phyloP scores from a whole-genome alignment of 1,284 basidiomycete species.

The Rhodotorula sp. region DNA sequence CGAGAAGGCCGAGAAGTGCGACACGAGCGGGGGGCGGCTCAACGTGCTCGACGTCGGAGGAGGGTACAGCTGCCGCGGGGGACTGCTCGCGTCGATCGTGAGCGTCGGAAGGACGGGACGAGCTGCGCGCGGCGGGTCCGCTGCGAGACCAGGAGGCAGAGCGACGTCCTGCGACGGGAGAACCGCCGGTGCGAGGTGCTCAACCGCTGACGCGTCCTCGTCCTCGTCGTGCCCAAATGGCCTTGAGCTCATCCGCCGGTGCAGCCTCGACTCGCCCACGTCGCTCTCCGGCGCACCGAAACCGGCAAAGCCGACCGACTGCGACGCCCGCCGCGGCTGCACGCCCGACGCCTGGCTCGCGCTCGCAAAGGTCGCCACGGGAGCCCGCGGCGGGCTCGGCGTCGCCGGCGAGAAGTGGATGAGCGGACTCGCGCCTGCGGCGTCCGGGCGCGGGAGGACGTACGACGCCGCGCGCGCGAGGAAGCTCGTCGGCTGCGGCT shows the following conservation, averaged over 20 bases:
- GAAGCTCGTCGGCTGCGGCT: background rate
- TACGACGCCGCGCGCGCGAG: background rate
- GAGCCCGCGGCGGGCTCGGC: constrained; percentile 2
- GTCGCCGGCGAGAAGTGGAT: constrained; percentile 16
- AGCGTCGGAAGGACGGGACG: background rate
- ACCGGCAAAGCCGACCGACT: background rate
- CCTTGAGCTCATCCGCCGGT: constrained; percentile 21
- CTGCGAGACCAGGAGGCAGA: background rate
- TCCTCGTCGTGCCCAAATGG: constrained; percentile 1
- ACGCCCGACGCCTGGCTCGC: background rate
- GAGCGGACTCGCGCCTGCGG: background rate
- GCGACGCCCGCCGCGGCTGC: background rate
- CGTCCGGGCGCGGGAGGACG: background rate
- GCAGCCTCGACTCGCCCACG: constrained; percentile 10
- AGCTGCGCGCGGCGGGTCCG: background rate
- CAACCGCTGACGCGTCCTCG: background rate
- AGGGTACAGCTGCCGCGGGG: background rate
- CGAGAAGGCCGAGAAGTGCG: constrained; percentile 17
- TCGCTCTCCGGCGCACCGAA: background rate
- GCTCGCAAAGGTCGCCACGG: background rate
- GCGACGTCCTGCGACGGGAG: background rate
- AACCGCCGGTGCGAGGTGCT: background rate
- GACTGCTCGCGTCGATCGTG: background rate
- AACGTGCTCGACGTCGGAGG: background rate
- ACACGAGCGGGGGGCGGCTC: constrained; percentile 10